These are phyloP conservation scores for Amylostereum areolatum DNA, from an alignment of 1,284 basidiomycete species.

Conservation along the genomic window DNA sequence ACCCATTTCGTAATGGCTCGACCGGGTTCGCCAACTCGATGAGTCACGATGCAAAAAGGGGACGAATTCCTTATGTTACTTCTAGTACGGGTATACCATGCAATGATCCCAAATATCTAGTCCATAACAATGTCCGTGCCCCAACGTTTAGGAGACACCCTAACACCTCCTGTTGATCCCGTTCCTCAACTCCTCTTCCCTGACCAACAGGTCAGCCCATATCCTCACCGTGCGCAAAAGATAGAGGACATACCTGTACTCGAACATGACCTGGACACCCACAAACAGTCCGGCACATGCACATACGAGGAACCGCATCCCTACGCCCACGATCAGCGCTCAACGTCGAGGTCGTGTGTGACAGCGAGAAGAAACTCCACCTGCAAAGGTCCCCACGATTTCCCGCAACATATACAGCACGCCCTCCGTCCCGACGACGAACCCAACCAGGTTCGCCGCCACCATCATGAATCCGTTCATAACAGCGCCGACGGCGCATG, in stretches of 20 bases:
- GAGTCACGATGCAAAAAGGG: too few species aligned
- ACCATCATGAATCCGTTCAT: slow-evolving; percentile 90
- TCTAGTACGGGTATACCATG: too few species aligned
- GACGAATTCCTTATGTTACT: too few species aligned
- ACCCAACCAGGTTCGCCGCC: slow-evolving; percentile 91
- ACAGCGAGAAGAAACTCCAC: slow-evolving; percentile 27
- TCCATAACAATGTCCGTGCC: too few species aligned
- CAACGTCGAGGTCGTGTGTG: slow-evolving; percentile 1
- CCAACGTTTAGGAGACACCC: too few species aligned
- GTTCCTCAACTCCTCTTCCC: slow-evolving; percentile 27
- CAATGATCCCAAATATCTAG: too few species aligned
- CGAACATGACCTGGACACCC: slow-evolving; percentile 91
- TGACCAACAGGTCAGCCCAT: slow-evolving; percentile 9
- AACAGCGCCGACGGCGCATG: slow-evolving; percentile 81
- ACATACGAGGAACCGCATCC: slow-evolving; percentile 60
- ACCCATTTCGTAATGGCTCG: too few species aligned
- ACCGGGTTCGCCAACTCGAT: too few species aligned
- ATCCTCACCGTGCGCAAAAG: not conserved
- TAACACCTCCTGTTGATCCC: slow-evolving; percentile 15
- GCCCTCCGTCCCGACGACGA: slow-evolving; percentile 88
- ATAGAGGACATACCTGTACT: slow-evolving; percentile 61
- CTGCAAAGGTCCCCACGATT: slow-evolving; percentile 62
- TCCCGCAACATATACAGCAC: slow-evolving; percentile 64
- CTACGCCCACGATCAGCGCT: slow-evolving; percentile 28
- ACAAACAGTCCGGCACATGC: slow-evolving; percentile 72